Base-by-base conservation (phyloP, 768 basidiomycete species). In the Trametes coccinea region DNA sequence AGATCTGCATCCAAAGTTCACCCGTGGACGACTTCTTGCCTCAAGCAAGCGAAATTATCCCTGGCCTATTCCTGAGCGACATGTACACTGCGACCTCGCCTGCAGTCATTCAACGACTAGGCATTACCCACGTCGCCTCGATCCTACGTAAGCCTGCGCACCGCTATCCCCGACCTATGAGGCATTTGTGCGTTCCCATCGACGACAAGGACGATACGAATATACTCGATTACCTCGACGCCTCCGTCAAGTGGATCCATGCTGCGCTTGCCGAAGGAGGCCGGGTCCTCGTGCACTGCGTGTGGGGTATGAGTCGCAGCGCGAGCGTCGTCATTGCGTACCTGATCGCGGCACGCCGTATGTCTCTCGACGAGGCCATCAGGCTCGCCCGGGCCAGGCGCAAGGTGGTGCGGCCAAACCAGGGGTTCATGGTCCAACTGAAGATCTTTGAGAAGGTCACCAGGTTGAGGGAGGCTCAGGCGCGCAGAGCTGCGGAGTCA, bases 131-230 rank as follows among this genome's bases (percentile, higher is more conserved):
- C 65, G 65, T 74, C 66, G 63, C 70, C 30, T 64, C 66, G 33
- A 64, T 71, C 37, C 29, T 69, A 52, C 53, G 56, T 40, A 58
- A 56, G 14, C 68, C 67, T 8, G 70, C 82, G 55, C 81, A 81
- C 13, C 73, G 75, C 9, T 55, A 52, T 46, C 34, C 57, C 16
- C 53, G 51, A 16, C 66, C 72, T 33, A 78, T 89, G 53, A 67
- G 72, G n/a, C 73, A 69, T 37, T 70, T 91, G 63, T 84, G 84
- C 64, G 77, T 92, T 37, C 70, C 75, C 10, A 61, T 86, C 30
- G 71, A 71, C 22, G 84, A 86, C 69, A 66, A 70, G 14, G 39
- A 66, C 0, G 68, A 73, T 47, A 68, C 69, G 33, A 69, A 84
- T 60, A 77, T 86, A 16, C 66, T 78, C 5, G 58, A 65, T 22